Evolutionary conservation across 192 early-diverging fungal species (phyloP).

Genomic region (Umbelopsis isabellina): DNA sequence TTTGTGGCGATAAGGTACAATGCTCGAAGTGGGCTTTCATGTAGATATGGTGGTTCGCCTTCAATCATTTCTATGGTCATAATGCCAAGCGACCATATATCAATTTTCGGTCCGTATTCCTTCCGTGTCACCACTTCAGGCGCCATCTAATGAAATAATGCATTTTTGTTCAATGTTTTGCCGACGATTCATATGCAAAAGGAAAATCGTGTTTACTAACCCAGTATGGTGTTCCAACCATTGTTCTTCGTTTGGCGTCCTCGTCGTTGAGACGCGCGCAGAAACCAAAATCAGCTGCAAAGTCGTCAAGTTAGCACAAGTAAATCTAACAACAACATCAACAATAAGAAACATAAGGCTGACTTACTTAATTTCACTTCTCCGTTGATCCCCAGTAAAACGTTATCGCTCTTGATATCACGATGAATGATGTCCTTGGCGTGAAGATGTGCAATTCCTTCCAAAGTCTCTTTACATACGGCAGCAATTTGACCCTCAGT

Average conservation of each 20-base stretch:
- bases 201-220: not conserved
- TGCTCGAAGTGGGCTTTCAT: constrained; percentile 91
- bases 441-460: constrained; percentile 78
- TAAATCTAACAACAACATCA: not conserved
- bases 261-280: constrained; percentile 77
- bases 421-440: constrained; percentile 76
- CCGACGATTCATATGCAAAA: not conserved
- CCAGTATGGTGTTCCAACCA: constrained; percentile 93
- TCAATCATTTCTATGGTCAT: constrained; percentile 99
- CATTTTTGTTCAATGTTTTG: not conserved
- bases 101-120: constrained; percentile 91
- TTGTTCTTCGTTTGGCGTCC: constrained; percentile 71
- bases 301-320: not conserved
- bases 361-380: constrained; percentile 72
- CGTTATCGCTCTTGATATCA: constrained; percentile 89
- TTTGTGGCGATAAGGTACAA: constrained; percentile 96
- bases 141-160: constrained; percentile 67
- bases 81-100: constrained; percentile 98
- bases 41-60: constrained; percentile 95
- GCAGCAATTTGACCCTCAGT: constrained; percentile 82
- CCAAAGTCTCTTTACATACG: constrained; percentile 75
- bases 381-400: constrained; percentile 67
- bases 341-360: not conserved
- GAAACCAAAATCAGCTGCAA: constrained; percentile 83
- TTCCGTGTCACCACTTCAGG: constrained; percentile 94